Evolutionary conservation across 73 alveolate species (phyloP).

Genomic region (Paramecium octaurelia): DNA sequence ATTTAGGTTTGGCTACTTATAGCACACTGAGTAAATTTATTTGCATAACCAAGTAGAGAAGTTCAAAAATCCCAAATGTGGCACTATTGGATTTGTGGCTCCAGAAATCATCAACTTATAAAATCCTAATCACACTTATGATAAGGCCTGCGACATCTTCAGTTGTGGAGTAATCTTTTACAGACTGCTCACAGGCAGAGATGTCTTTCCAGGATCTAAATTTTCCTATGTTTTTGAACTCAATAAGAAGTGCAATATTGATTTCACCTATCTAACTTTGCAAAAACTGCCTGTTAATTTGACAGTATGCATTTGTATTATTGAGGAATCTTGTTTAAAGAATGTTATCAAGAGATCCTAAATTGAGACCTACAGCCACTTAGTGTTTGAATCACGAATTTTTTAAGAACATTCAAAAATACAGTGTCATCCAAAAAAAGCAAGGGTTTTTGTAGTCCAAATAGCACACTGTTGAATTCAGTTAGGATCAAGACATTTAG

Average conservation of each 20-base stretch:
- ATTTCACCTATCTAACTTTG: neutral
- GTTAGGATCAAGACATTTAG: neutral
- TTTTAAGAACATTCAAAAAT: neutral
- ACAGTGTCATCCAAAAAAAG: neutral
- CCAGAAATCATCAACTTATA: neutral
- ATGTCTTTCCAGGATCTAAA: neutral
- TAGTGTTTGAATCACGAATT: neutral
- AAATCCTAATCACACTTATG: neutral
- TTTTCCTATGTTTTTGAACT: neutral
- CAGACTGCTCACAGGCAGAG: neutral
- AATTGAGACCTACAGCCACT: neutral
- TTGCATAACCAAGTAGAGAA: neutral
- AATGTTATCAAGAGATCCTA: neutral
- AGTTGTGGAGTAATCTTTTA: conserved; percentile 16
- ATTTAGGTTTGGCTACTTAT: conserved; percentile 58
- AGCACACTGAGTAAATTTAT: neutral
- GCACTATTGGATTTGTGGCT: conserved; percentile 34
- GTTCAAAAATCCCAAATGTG: conserved; percentile 16
- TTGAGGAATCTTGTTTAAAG: neutral
- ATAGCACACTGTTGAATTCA: neutral
- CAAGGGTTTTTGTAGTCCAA: neutral
- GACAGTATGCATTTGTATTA: neutral
- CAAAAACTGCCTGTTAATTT: neutral
- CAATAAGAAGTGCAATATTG: conserved; percentile 20
- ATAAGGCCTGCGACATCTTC: neutral